These are phyloP conservation scores for Cyberlindnera veronae DNA, from an alignment of 805 yeast genomes.

Conservation along the genomic window DNA sequence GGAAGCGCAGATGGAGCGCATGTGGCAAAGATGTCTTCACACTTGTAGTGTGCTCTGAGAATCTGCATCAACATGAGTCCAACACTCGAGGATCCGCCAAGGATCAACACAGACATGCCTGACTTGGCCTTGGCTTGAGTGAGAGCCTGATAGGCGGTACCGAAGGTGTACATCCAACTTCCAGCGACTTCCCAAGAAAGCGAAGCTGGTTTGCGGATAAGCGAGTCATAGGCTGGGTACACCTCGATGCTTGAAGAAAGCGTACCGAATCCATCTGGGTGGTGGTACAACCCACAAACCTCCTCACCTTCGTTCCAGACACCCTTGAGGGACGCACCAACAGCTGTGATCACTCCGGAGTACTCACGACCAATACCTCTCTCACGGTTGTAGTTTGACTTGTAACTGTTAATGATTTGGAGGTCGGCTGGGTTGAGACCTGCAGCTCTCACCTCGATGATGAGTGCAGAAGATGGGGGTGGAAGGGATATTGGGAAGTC, in stretches of 20 bases:
- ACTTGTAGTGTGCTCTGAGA: slow-evolving; percentile 48
- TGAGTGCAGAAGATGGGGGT: slow-evolving; percentile 41
- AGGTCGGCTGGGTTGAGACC: slow-evolving; percentile 67
- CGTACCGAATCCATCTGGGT: slow-evolving; percentile 52
- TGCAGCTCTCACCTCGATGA: slow-evolving; percentile 57
- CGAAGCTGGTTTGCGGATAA: slow-evolving; percentile 44
- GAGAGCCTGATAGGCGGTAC: slow-evolving; percentile 55
- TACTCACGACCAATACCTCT: slow-evolving; percentile 73
- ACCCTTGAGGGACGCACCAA: slow-evolving; percentile 41
- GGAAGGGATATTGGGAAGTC: slow-evolving; percentile 50
- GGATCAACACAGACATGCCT: slow-evolving; percentile 51
- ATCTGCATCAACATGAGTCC: slow-evolving; percentile 62
- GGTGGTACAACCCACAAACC: slow-evolving; percentile 60
- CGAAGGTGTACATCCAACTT: slow-evolving; percentile 58
- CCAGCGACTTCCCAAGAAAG: slow-evolving; percentile 55
- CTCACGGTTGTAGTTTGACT: slow-evolving; percentile 47
- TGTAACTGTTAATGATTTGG: slow-evolving; percentile 53
- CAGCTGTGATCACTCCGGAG: slow-evolving; percentile 53
- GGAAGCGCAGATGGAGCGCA: slow-evolving; percentile 52
- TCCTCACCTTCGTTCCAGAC: slow-evolving; percentile 53
- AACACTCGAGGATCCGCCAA: slow-evolving; percentile 79
- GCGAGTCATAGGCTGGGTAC: slow-evolving; percentile 48
- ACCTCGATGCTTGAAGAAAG: slow-evolving; percentile 54
- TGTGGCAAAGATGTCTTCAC: slow-evolving; percentile 49
- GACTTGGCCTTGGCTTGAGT: slow-evolving; percentile 33